A percentile compares a stretch with the other conserved stretches of the same genome.
Conservation (phyloP, 2,329 filamentous ascomycete species). For the Verruconis gallopava region DNA sequence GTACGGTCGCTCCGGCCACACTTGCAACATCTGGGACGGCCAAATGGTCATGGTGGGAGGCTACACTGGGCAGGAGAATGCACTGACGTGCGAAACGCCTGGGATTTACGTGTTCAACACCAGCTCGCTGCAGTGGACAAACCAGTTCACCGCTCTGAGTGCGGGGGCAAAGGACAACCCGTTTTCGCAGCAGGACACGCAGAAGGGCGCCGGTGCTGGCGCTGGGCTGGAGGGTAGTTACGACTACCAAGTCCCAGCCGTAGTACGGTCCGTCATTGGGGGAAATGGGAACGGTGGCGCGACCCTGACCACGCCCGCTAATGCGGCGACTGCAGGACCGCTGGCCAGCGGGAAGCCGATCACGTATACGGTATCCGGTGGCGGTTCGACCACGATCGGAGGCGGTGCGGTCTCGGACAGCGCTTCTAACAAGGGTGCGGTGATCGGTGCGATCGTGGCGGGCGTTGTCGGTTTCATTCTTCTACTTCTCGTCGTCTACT, state of each 20-base stretch:
- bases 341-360: conserved; percentile 56
- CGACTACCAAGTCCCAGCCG: conserved; percentile 57
- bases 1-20: conserved; percentile 56
- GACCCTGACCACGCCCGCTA: conserved; percentile 51
- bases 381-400: conserved; percentile 29
- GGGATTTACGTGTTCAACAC: conserved; percentile 69
- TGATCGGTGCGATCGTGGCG: conserved; percentile 43
- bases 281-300: conserved; percentile 54
- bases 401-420: conserved; percentile 24
- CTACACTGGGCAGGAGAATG: conserved; percentile 45
- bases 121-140: conserved; percentile 54
- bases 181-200: conserved; percentile 39
- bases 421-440: conserved; percentile 21
- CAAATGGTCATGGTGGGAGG: conserved; percentile 74
- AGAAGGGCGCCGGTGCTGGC: conserved; percentile 36
- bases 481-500: conserved; percentile 47
- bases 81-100: conserved; percentile 52
- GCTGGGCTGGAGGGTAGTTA: conserved; percentile 45
- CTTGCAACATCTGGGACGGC: conserved; percentile 64
- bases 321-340: conserved; percentile 53
- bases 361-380: conserved; percentile 48
- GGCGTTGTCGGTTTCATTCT: conserved; percentile 53
- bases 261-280: conserved; percentile 53
- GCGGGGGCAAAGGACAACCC: conserved; percentile 34
- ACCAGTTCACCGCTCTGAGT: conserved; percentile 52